Evolutionary conservation across 164 flowering plant genomes (phyloP).

Genomic region (Platanus orientalis): DNA sequence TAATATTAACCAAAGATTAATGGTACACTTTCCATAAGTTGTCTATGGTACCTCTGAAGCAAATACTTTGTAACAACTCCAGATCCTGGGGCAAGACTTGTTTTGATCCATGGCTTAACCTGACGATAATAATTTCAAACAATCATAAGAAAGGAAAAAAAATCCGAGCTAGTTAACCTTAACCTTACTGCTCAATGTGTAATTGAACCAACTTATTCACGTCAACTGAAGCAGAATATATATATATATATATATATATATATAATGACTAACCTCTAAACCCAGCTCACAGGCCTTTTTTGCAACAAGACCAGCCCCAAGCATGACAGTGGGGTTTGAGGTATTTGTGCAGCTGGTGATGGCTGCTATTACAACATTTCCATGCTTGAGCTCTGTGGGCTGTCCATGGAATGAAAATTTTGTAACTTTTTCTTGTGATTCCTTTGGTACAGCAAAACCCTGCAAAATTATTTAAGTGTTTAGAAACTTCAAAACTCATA

Average conservation of each 20-base stretch:
- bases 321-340: conserved; percentile 91
- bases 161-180: background rate
- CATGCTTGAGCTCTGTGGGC: conserved; percentile 75
- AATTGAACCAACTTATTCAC: background rate
- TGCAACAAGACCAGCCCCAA: conserved; percentile 89
- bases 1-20: background rate
- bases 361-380: conserved; percentile 87
- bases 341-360: conserved; percentile 93
- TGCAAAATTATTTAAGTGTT: conserved; percentile 18
- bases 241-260: background rate
- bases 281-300: conserved; percentile 87
- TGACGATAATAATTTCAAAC: conserved; percentile 18
- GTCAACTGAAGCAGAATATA: background rate
- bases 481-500: background rate
- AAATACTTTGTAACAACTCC: conserved; percentile 88
- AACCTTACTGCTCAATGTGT: background rate
- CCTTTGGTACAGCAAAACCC: conserved; percentile 86
- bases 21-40: background rate
- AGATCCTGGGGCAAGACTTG: conserved; percentile 91
- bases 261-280: conserved; percentile 49
- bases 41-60: conserved; percentile 47
- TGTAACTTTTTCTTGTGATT: conserved; percentile 59
- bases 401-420: conserved; percentile 64
- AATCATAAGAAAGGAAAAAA: background rate
- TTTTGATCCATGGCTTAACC: conserved; percentile 90